A percentile compares a stretch with the other conserved stretches of the same genome.
These are phyloP conservation scores for Blyttiomyces sp. DNA, from an alignment of 371 early-diverging fungal species.

Conservation along the genomic window DNA sequence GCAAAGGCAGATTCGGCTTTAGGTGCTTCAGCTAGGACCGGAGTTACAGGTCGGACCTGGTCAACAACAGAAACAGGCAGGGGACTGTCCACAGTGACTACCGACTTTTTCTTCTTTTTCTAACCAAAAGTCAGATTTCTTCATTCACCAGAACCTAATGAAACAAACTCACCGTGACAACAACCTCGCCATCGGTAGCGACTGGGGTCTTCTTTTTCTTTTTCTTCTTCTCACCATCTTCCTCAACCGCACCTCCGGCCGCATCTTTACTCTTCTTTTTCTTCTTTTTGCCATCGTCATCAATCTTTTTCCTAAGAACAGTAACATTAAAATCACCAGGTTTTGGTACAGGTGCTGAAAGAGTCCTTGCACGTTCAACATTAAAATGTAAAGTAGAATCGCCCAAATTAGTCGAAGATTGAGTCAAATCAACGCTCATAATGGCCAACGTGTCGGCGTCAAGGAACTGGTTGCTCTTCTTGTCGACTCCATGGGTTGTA, in stretches of 20 bases:
- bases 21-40: no score
- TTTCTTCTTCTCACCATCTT: slow-evolving; percentile 5
- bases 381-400: slow-evolving; percentile 8
- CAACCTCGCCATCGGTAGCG: neutral
- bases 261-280: slow-evolving; percentile 35
- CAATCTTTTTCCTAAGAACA: slow-evolving; percentile 39
- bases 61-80: no score
- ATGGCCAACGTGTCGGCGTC: slow-evolving; percentile 33
- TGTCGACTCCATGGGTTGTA: neutral
- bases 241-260: slow-evolving; percentile 11
- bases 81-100: no score
- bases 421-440: slow-evolving; percentile 35
- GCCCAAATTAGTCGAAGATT: neutral
- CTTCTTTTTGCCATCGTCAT: slow-evolving; percentile 44
- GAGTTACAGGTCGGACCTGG: no score
- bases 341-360: slow-evolving; percentile 5
- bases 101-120: no score
- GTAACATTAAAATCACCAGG: neutral
- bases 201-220: slow-evolving; percentile 10
- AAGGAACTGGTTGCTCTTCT: slow-evolving; percentile 2
- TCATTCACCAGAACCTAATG: neutral
- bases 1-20: no score
- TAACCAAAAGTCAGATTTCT: no score
- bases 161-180: neutral
- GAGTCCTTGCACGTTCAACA: slow-evolving; percentile 10